Evolutionary conservation across 2,329 filamentous ascomycete species (phyloP), one percentile per base, ranked within the genome.

Genomic region (Mollisia scopiformis): DNA sequence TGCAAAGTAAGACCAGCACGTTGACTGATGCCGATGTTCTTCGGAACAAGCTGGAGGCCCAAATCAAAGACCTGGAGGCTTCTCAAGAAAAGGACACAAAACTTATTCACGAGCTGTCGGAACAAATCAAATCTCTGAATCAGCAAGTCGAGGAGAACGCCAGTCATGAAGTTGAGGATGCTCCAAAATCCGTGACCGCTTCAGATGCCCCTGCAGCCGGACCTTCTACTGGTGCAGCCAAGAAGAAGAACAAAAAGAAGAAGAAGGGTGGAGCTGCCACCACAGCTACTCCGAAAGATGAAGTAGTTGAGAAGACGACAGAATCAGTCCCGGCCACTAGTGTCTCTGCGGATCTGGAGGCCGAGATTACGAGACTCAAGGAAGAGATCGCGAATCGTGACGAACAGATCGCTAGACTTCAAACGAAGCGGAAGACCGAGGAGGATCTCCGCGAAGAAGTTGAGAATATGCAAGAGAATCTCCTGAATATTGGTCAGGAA

Each of bases 181-280:
- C 43, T 1, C 28, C 55, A 30, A 66, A 65, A 23, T 2, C 30
- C 14, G 46, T 39, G 50, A 35, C 62, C 8, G 41, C 49, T 7
- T 19, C 77, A 11, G 75, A 71, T n/a, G 74, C 78, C 8, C 76
- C 78, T 64, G 92, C 49, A 19, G 41, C 54, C 16, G 59, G 55
- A 49, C 25, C 61, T 37, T 71, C 73, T 3, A 72, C 76, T 14
- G 75, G 71, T 14, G 75, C 79, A 11, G 78, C 78, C 61, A 94
- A 93, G 77, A 96, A 92, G 76, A 93, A 91, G 75, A 96, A 93
- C 66, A 91, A 91, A 74, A 96, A 94, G 80, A 97, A 96, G 83
- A 90, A 88, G 76, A 94, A 93, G 79, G 86, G 85, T 19, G 68
- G 64, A 16, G 67, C 61, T 47, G 65, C 71, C 8, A 68, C 71